A percentile compares a stretch with the other conserved stretches of the same genome.
Evolutionary conservation across 2,329 filamentous ascomycete genomes (phyloP).

Genomic region (Alternaria hordeiaustralica): DNA sequence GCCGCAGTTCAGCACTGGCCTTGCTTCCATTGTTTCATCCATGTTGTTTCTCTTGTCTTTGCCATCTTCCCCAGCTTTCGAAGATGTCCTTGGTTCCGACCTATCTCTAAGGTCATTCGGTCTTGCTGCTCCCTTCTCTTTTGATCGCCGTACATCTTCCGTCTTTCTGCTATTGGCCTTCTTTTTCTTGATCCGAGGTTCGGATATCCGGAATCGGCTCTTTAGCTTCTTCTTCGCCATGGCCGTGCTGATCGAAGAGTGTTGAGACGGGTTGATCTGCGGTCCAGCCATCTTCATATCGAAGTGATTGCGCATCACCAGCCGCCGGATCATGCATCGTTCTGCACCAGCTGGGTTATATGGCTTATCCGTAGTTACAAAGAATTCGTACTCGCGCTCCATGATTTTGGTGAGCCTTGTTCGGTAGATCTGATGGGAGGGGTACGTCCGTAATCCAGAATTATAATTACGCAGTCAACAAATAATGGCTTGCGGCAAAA

Average conservation of each 20-base stretch:
- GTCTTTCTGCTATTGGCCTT: not conserved
- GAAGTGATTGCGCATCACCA: constrained; percentile 40
- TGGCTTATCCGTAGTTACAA: constrained; percentile 32
- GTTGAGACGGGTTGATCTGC: constrained; percentile 14
- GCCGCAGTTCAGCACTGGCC: constrained; percentile 9
- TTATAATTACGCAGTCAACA: too few species aligned
- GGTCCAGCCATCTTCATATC: constrained; percentile 19
- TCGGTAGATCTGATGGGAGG: not conserved
- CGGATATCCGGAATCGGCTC: constrained; percentile 27
- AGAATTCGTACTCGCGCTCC: constrained; percentile 35
- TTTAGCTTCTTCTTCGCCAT: constrained; percentile 28
- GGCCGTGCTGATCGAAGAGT: constrained; percentile 29
- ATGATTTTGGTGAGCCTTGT: not conserved
- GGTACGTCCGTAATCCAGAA: not conserved
- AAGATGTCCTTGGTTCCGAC: not conserved
- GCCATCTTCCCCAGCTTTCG: not conserved
- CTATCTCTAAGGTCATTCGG: not conserved
- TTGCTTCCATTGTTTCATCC: not conserved
- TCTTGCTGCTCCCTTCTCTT: not conserved
- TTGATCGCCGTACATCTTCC: not conserved
- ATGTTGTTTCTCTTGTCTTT: not conserved
- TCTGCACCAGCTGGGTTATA: constrained; percentile 28
- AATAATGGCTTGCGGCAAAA: not conserved
- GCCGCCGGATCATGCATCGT: constrained; percentile 28
- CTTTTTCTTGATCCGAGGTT: not conserved